Conservation (phyloP, 106 monocot species). For the Apostasia ramifera region DNA sequence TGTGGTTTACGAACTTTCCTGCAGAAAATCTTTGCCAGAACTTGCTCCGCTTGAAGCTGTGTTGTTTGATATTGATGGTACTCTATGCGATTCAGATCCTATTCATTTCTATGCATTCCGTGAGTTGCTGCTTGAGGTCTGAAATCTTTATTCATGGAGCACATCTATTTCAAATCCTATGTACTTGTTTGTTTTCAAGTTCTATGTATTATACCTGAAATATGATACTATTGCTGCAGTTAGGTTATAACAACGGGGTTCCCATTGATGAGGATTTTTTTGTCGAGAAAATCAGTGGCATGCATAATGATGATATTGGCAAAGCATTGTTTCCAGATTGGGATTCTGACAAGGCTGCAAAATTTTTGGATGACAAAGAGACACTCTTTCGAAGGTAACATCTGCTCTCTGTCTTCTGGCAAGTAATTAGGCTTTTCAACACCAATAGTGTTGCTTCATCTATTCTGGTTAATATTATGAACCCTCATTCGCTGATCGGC, state of each 20-base stretch:
- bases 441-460: no score
- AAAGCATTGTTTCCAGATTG: conserved; percentile 54
- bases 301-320: conserved; percentile 51
- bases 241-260: conserved; percentile 53
- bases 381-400: conserved; percentile 41
- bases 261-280: conserved; percentile 55
- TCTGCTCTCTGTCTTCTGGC: background rate
- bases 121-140: conserved; percentile 67
- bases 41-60: conserved; percentile 60
- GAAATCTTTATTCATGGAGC: background rate
- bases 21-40: conserved; percentile 24
- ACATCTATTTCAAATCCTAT: background rate
- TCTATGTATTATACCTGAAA: background rate
- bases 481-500: no score
- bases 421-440: background rate
- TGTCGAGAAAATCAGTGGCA: conserved; percentile 48
- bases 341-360: conserved; percentile 37
- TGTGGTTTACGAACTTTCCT: background rate
- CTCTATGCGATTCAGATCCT: conserved; percentile 71
- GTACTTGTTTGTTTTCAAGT: background rate
- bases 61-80: conserved; percentile 70
- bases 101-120: conserved; percentile 61
- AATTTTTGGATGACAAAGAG: conserved; percentile 72
- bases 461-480: no score
- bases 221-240: conserved; percentile 11